Evolutionary conservation across 768 basidiomycete species (phyloP).

Genomic region (Panaeolus papilionaceus): DNA sequence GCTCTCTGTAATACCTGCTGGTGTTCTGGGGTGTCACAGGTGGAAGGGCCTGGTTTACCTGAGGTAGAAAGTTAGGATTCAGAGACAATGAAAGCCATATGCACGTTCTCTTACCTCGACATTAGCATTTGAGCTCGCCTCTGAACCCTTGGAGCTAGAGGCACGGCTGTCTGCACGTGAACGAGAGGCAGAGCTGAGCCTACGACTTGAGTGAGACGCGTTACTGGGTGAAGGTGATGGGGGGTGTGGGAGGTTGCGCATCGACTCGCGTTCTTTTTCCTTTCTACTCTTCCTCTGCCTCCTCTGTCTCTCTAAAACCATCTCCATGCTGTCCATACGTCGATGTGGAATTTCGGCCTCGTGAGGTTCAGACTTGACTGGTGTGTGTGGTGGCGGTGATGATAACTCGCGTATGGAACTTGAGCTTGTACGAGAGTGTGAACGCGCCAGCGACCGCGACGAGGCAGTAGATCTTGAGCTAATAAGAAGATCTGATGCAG

Average conservation of each 20-base stretch:
- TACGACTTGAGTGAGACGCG: constrained; percentile 52
- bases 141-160: constrained; percentile 36
- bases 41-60: constrained; percentile 25
- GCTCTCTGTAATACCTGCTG: constrained; percentile 64
- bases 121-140: constrained; percentile 33
- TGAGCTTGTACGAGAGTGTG: constrained; percentile 51
- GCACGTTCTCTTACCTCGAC: constrained; percentile 49
- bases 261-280: constrained; percentile 49
- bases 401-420: constrained; percentile 59
- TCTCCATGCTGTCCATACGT: constrained; percentile 77
- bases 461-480: constrained; percentile 43
- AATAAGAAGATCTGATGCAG: constrained; percentile 40
- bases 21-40: constrained; percentile 61
- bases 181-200: constrained; percentile 55
- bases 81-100: constrained; percentile 31
- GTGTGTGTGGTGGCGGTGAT: constrained; percentile 63
- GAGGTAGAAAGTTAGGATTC: constrained; percentile 24
- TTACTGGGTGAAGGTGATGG: constrained; percentile 60
- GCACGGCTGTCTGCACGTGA: constrained; percentile 61
- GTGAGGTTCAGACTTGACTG: constrained; percentile 66
- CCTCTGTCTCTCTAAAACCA: constrained; percentile 77
- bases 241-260: constrained; percentile 38
- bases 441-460: constrained; percentile 46
- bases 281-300: constrained; percentile 59
- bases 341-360: constrained; percentile 57